Evolutionary conservation across 371 early-diverging fungal species (phyloP), one percentile per base, ranked within the genome.

Genomic region (Lichtheimia hyalospora): DNA sequence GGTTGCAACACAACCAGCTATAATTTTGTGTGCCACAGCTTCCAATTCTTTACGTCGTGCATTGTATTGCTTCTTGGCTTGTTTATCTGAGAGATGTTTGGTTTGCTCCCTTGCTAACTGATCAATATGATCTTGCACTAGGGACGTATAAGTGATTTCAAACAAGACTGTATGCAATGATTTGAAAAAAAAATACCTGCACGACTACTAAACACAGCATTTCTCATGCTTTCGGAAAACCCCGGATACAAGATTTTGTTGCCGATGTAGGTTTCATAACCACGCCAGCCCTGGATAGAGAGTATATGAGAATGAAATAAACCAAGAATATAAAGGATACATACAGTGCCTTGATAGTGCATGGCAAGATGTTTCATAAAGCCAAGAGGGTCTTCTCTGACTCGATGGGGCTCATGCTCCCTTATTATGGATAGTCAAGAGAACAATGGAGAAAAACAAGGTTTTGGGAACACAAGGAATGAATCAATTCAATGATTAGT

Each of bases 181-280:
- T 14, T 5, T 53, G n/a, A n/a, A 39, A 18, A 20, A 25, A 52
- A 40, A 8, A 20, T 57, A 84, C 84, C 81, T 66, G 73, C 70
- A 49, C 58, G 55, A 44, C 84, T 84, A 7, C 63, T 65, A 14
- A 85, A 58, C 7, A 89, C 83, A 7, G 71, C 68, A 25, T 77
- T 68, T 62, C 80, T 85, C 62, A 90, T 88, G n/a, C 82, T 80
- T 5, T 67, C 53, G 13, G 85, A 73, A 59, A 86, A 91, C 18
- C 81, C 86, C 13, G 86, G 85, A 58, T 90, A 88, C 53, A 89
- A 78, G 39, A 91, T 84, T n/a, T 83, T 80, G 10, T 85, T 76
- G 14, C 92, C 92, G 53, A 92, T 86, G 69, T 90, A 91, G 52
- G 84, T 77, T 61, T 85, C 83, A 64, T 92, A 90, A 16, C 89